Conservation (phyloP, 371 early-diverging fungal species). For the Apophysomyces sp. region DNA sequence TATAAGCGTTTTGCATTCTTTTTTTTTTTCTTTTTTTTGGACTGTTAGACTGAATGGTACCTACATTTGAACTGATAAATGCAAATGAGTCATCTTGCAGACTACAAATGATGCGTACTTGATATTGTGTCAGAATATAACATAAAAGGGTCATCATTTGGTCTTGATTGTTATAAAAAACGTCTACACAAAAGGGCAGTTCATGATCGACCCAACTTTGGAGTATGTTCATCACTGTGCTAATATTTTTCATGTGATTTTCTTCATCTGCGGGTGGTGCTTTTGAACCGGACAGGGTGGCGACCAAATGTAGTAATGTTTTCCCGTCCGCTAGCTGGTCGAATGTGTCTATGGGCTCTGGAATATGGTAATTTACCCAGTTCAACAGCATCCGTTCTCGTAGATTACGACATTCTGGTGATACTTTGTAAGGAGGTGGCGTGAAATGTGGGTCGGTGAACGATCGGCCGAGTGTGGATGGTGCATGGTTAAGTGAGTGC, state of each 20-base stretch:
- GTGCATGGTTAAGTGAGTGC: constrained; percentile 1
- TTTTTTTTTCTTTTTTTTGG: neutral
- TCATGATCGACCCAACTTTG: constrained; percentile 5
- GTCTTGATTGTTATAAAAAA: constrained; percentile 16
- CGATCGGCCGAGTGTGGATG: constrained; percentile 9
- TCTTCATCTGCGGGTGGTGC: neutral
- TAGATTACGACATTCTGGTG: constrained; percentile 15
- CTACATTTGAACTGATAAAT: constrained; percentile 36
- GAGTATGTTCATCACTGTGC: neutral
- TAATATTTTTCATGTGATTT: neutral
- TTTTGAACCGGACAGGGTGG: neutral
- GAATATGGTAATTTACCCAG: constrained; percentile 7
- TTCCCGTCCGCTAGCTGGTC: constrained; percentile 4
- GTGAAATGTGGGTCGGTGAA: constrained; percentile 4
- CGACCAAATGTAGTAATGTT: neutral
- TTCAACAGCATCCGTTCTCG: constrained; percentile 11
- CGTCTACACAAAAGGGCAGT: constrained; percentile 1
- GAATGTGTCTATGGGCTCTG: constrained; percentile 1
- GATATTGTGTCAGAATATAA: constrained; percentile 35
- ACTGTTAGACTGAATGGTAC: neutral
- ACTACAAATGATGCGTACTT: constrained; percentile 24
- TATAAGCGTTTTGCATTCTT: neutral
- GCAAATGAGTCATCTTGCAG: constrained; percentile 19
- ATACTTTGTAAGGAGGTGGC: constrained; percentile 6
- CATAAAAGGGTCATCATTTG: constrained; percentile 26